These are phyloP conservation scores for Posidonia australis DNA, from an alignment of 106 monocot species.

Conservation along the genomic window DNA sequence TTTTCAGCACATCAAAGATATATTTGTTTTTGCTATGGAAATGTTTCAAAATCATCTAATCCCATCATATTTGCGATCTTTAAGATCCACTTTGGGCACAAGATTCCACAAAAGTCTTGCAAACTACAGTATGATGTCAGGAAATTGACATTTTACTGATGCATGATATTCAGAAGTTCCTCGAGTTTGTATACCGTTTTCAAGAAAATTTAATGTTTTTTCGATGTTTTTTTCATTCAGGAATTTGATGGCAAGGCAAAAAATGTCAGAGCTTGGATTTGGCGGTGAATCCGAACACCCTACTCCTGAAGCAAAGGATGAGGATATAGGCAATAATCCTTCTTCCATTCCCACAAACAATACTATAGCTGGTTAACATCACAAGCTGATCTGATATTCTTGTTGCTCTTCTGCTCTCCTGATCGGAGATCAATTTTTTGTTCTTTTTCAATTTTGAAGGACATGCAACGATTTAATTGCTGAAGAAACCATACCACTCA, in stretches of 20 bases:
- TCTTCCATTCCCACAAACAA: neutral
- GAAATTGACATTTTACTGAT: neutral
- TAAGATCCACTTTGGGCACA: neutral
- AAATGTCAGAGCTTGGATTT: constrained; percentile 26
- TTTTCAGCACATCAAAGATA: too few relatives aligned
- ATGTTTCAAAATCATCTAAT: too few relatives aligned
- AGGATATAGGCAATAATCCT: neutral
- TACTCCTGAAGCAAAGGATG: neutral
- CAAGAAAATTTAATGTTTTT: neutral
- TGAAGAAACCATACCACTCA: too few relatives aligned
- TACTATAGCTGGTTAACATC: neutral
- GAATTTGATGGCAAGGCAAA: constrained; percentile 31
- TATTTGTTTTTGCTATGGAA: too few relatives aligned
- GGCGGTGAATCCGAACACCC: neutral
- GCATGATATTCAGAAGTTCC: neutral
- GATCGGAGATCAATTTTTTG: too few relatives aligned
- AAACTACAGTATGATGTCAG: neutral
- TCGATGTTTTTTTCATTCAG: constrained; percentile 1
- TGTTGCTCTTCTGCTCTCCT: too few relatives aligned
- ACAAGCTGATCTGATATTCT: too few relatives aligned
- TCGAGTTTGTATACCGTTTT: neutral
- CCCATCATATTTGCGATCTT: neutral
- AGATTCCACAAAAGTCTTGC: neutral
- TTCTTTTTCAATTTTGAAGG: too few relatives aligned
- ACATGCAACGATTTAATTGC: too few relatives aligned